phyloP scores from a whole-genome alignment of 164 flowering plant genomes.

The Piper longum region DNA sequence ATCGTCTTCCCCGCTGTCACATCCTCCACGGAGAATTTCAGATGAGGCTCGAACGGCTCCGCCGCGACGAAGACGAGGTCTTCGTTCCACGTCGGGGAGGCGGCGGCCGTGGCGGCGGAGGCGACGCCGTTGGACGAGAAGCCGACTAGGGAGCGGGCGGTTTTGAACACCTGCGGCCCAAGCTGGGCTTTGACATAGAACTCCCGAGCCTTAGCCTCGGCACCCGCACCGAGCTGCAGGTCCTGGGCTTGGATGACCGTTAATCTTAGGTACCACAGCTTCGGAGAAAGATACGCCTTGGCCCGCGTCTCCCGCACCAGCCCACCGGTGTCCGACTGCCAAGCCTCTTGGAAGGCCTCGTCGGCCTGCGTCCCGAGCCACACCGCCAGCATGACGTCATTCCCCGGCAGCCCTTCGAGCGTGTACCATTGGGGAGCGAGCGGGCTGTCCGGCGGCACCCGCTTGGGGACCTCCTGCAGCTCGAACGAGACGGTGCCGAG shows the following conservation, averaged over 20 bases:
- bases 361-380: constrained; percentile 97
- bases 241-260: constrained; percentile 98
- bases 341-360: constrained; percentile 89
- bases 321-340: constrained; percentile 97
- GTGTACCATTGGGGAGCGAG: constrained; percentile 96
- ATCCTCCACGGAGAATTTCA: constrained; percentile 66
- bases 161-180: constrained; percentile 70
- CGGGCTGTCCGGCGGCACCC: constrained; percentile 95
- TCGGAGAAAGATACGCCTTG: constrained; percentile 89
- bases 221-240: constrained; percentile 38
- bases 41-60: constrained; percentile 87
- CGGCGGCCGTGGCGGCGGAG: background rate
- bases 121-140: constrained; percentile 15
- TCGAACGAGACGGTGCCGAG: constrained; percentile 78
- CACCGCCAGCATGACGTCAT: constrained; percentile 79
- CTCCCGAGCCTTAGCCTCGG: constrained; percentile 43
- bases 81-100: constrained; percentile 79
- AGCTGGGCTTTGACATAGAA: constrained; percentile 79
- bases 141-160: constrained; percentile 30
- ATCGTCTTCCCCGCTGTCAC: constrained; percentile 27
- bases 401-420: constrained; percentile 46
- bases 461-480: constrained; percentile 68
- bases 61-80: constrained; percentile 83
- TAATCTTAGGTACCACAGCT: constrained; percentile 88
- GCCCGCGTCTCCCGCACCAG: constrained; percentile 74